Evolutionary conservation across 495 filamentous ascomycete species (phyloP).

Genomic region (Hypoxylon fuscum): DNA sequence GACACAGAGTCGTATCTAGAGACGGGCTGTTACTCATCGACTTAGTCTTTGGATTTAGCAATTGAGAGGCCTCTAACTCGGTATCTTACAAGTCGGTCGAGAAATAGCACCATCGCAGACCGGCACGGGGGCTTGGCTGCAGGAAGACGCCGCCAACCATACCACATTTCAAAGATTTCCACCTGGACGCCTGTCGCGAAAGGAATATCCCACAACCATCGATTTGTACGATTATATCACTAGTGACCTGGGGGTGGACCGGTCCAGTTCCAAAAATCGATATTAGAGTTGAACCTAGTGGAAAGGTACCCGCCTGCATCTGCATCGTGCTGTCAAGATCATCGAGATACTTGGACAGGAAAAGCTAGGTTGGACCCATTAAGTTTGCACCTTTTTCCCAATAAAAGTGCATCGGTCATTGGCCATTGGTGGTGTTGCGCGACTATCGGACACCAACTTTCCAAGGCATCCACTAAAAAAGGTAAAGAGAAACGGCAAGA

Average conservation of each 20-base stretch:
- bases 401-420: background rate
- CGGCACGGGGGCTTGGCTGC: conserved; percentile 28
- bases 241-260: background rate
- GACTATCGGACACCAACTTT: conserved; percentile 25
- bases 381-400: background rate
- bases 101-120: conserved; percentile 11
- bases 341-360: background rate
- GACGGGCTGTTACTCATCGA: conserved; percentile 18
- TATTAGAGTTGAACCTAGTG: conserved; percentile 15
- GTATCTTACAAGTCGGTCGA: conserved; percentile 11
- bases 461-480: conserved; percentile 24
- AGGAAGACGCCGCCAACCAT: conserved; percentile 25
- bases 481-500: conserved; percentile 29
- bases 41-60: conserved; percentile 7
- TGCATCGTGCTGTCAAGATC: background rate
- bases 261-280: background rate
- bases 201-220: conserved; percentile 12
- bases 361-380: background rate
- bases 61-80: conserved; percentile 6
- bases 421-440: conserved; percentile 21
- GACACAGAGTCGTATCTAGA: background rate
- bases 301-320: background rate
- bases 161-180: background rate
- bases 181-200: conserved; percentile 5
- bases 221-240: conserved; percentile 13